Conservation (phyloP, 73 alveolate species). For the Breviolum minutum region DNA sequence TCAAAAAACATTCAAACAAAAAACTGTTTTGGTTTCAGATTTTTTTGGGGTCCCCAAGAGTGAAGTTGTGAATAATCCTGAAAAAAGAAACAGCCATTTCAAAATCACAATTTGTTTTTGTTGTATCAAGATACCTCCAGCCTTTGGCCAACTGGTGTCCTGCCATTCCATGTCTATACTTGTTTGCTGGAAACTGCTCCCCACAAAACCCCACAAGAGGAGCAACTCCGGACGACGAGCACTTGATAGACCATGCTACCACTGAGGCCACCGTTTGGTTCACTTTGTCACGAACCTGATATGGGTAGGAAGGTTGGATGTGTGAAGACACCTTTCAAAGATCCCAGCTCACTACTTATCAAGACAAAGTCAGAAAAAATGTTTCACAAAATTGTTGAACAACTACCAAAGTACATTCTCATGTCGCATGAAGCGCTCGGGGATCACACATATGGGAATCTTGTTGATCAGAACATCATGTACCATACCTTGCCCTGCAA, state of each 20-base stretch:
- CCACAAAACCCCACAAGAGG: background rate
- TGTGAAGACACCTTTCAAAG: too few relatives aligned
- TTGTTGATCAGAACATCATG: background rate
- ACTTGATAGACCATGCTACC: background rate
- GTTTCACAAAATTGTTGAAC: background rate
- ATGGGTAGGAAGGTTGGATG: too few relatives aligned
- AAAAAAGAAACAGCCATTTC: background rate
- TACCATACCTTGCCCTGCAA: background rate
- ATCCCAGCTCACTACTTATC: background rate
- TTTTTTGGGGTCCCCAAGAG: background rate
- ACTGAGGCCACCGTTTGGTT: background rate
- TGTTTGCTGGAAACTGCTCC: background rate
- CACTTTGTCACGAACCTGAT: background rate
- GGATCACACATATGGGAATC: background rate
- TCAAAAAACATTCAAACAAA: background rate
- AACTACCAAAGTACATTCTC: background rate
- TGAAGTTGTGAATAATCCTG: background rate
- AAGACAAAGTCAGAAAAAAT: background rate
- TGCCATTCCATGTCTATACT: background rate
- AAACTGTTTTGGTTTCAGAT: background rate
- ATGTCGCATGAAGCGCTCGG: background rate
- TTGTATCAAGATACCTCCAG: background rate
- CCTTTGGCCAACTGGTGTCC: background rate
- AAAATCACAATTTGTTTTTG: background rate
- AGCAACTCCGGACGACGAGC: background rate